These are phyloP conservation scores for Epichloe amarillans DNA, from an alignment of 2,329 filamentous ascomycete genomes.

Conservation along the genomic window DNA sequence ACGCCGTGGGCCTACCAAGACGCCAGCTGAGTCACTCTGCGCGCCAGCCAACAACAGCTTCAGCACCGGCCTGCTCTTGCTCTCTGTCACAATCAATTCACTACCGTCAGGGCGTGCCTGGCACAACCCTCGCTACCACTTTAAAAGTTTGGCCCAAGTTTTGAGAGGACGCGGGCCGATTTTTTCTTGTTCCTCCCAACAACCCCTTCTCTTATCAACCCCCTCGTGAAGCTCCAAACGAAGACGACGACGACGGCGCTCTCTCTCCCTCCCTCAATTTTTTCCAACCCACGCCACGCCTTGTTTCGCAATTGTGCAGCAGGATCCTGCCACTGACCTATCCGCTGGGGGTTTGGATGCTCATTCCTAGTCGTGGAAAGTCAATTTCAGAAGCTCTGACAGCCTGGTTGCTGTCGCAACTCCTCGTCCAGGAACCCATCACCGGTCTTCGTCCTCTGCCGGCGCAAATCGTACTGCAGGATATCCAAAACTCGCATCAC, in stretches of 20 bases:
- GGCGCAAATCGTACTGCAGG: neutral
- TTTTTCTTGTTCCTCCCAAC: no score
- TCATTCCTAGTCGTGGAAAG: neutral
- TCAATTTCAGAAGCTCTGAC: neutral
- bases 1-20: neutral
- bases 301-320: neutral
- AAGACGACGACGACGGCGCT: neutral
- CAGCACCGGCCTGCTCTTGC: neutral
- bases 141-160: no score
- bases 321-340: neutral
- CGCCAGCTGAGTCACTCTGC: slow-evolving; percentile 2
- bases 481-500: neutral
- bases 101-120: neutral
- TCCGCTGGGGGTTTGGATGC: neutral
- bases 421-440: neutral
- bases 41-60: neutral
- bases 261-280: neutral
- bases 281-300: neutral
- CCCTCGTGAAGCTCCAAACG: neutral
- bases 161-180: no score
- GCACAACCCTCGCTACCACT: no score
- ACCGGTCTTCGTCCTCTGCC: neutral
- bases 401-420: slow-evolving; percentile 1
- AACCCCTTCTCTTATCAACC: neutral
- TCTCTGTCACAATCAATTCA: neutral